Conservation (phyloP, 2,329 filamentous ascomycete genomes). For the Gyromitra esculenta region DNA sequence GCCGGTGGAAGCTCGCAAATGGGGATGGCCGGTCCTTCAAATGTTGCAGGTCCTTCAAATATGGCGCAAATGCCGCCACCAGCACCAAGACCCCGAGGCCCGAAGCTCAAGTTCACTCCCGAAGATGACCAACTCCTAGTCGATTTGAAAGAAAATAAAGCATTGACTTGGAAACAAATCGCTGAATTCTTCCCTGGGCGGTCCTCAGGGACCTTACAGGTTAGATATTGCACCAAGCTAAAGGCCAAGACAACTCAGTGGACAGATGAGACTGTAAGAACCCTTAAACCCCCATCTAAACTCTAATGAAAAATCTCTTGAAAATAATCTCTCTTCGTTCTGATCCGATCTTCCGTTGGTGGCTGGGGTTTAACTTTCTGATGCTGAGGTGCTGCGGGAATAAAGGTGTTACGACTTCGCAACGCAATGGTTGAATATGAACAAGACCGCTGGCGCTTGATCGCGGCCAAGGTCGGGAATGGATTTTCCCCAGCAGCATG, state of each 20-base stretch:
- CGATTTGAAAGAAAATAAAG: constrained; percentile 92
- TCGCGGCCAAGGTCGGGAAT: constrained; percentile 88
- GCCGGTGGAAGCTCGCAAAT: constrained; percentile 67
- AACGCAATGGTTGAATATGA: constrained; percentile 84
- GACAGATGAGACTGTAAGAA: constrained; percentile 88
- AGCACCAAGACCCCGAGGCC: constrained; percentile 80
- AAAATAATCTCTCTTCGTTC: constrained; percentile 19
- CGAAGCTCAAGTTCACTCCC: constrained; percentile 92
- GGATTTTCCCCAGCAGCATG: constrained; percentile 89
- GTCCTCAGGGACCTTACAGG: constrained; percentile 88
- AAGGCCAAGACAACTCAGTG: constrained; percentile 93
- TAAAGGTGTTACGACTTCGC: constrained; percentile 78
- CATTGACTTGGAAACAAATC: constrained; percentile 96
- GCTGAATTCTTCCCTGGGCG: constrained; percentile 93
- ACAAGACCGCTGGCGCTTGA: constrained; percentile 90
- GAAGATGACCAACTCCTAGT: constrained; percentile 89
- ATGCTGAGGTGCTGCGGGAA: constrained; percentile 37
- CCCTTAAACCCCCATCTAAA: constrained; percentile 28
- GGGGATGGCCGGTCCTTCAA: constrained; percentile 59
- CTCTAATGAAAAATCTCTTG: constrained; percentile 19
- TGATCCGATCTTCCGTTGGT: constrained; percentile 7
- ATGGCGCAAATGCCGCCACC: constrained; percentile 77
- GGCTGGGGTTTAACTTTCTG: constrained; percentile 35
- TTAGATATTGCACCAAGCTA: constrained; percentile 92
- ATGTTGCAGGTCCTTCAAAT: constrained; percentile 59